These are phyloP conservation scores for Ustilago xerochloae DNA, from an alignment of 1,284 basidiomycete species.

Conservation along the genomic window DNA sequence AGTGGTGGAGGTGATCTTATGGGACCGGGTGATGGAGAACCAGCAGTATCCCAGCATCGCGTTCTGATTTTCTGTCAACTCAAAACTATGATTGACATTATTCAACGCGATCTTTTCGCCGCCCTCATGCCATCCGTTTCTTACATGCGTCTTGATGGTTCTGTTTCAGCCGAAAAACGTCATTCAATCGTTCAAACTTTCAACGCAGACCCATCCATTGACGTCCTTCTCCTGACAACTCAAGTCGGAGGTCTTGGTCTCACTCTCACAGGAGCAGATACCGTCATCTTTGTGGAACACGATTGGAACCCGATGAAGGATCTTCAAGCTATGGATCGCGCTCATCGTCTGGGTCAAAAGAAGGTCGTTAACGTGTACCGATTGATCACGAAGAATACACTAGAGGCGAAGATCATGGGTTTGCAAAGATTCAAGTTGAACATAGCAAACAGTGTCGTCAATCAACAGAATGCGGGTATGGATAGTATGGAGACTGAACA, in stretches of 20 bases:
- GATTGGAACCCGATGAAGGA: constrained; percentile 99
- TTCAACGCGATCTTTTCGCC: constrained; percentile 92
- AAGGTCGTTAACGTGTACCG: constrained; percentile 99
- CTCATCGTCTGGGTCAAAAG: constrained; percentile 97
- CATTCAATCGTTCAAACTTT: constrained; percentile 89
- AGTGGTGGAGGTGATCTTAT: constrained; percentile 68
- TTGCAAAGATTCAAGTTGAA: constrained; percentile 97
- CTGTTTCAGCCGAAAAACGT: constrained; percentile 60
- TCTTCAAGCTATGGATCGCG: constrained; percentile 98
- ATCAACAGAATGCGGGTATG: constrained; percentile 93
- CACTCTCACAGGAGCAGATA: constrained; percentile 97
- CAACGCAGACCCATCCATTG: constrained; percentile 96
- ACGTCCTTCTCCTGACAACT: constrained; percentile 93
- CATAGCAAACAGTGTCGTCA: constrained; percentile 95
- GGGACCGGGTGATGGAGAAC: constrained; percentile 70
- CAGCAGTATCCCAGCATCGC: constrained; percentile 86
- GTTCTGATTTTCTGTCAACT: constrained; percentile 99
- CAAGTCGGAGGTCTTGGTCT: constrained; percentile 95
- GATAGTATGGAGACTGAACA: constrained; percentile 96
- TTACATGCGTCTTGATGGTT: constrained; percentile 94
- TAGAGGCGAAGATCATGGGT: constrained; percentile 99
- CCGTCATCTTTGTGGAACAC: constrained; percentile 99
- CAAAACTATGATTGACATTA: constrained; percentile 98
- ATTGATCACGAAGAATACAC: constrained; percentile 92
- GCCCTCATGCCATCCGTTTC: constrained; percentile 92